Conservation (phyloP, 768 basidiomycete genomes). For the Leccinum subgranulosum region DNA sequence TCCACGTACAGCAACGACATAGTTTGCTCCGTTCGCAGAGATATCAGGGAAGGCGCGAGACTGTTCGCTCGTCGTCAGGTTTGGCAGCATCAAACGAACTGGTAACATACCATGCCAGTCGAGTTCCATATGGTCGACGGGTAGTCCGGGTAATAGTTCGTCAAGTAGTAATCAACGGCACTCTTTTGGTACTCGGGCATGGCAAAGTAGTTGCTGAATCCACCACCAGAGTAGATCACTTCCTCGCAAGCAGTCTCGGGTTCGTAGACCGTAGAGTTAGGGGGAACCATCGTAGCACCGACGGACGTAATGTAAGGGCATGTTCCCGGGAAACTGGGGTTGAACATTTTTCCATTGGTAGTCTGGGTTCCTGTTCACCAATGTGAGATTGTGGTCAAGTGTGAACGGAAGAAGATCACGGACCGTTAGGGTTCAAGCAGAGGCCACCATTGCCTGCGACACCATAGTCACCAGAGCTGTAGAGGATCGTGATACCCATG, state of each 20-base stretch:
- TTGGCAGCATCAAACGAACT: too few species aligned
- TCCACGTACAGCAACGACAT: too few species aligned
- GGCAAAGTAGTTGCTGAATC: slow-evolving; percentile 41
- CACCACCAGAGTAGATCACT: slow-evolving; percentile 29
- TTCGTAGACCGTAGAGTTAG: slow-evolving; percentile 27
- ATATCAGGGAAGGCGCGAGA: too few species aligned
- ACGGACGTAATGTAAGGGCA: slow-evolving; percentile 47
- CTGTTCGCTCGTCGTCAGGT: too few species aligned
- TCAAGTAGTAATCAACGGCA: too few species aligned
- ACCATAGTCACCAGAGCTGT: slow-evolving; percentile 43
- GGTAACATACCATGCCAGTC: too few species aligned
- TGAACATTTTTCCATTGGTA: slow-evolving; percentile 32
- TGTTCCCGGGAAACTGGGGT: slow-evolving; percentile 41
- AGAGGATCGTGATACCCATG: slow-evolving; percentile 41
- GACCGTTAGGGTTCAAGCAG: slow-evolving; percentile 34
- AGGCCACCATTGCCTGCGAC: slow-evolving; percentile 35
- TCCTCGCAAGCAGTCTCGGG: slow-evolving; percentile 30
- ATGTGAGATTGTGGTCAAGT: background rate
- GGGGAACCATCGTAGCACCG: slow-evolving; percentile 46
- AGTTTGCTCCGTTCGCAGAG: too few species aligned
- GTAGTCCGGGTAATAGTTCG: too few species aligned
- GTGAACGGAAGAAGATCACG: background rate
- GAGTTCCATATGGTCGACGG: too few species aligned
- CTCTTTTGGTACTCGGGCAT: slow-evolving; percentile 32
- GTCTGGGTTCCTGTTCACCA: slow-evolving; percentile 24